Conservation (phyloP, 1,284 basidiomycete genomes). For the Rhodofomes roseus region DNA sequence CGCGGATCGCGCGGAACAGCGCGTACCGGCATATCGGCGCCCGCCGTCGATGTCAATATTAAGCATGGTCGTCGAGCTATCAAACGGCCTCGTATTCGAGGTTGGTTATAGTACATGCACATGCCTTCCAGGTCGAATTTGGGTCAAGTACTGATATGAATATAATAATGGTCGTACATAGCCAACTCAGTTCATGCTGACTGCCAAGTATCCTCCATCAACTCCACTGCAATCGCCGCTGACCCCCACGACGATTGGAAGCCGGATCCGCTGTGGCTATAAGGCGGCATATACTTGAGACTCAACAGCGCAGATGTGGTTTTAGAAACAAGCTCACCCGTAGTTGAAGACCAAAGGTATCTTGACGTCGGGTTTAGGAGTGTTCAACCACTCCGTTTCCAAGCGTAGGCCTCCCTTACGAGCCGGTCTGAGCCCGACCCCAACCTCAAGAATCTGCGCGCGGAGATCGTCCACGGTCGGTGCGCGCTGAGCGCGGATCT, state of each 20-base stretch:
- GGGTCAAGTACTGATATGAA: too few relatives aligned
- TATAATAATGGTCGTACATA: too few relatives aligned
- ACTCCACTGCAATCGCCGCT: conserved; percentile 41
- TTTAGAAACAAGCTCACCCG: conserved; percentile 30
- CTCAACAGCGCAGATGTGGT: not conserved
- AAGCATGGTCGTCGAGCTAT: too few relatives aligned
- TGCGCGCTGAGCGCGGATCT: conserved; percentile 40
- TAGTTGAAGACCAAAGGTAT: conserved; percentile 44
- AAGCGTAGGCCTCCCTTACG: conserved; percentile 45
- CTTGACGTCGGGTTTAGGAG: conserved; percentile 14
- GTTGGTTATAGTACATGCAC: too few relatives aligned
- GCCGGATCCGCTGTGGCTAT: conserved; percentile 13
- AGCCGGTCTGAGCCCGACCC: conserved; percentile 50
- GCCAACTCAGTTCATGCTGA: not conserved
- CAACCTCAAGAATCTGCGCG: conserved; percentile 59
- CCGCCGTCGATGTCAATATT: too few relatives aligned
- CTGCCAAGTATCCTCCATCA: conserved; percentile 44
- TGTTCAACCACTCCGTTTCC: conserved; percentile 32
- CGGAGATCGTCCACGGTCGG: conserved; percentile 63
- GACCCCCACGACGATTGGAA: conserved; percentile 46
- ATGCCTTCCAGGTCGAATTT: too few relatives aligned
- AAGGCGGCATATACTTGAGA: not conserved
- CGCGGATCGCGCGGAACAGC: too few relatives aligned
- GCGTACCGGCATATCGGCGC: too few relatives aligned
- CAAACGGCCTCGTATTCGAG: too few relatives aligned